Evolutionary conservation across 306 rosid genomes (phyloP).

Genomic region (Arachis hypogaea): DNA sequence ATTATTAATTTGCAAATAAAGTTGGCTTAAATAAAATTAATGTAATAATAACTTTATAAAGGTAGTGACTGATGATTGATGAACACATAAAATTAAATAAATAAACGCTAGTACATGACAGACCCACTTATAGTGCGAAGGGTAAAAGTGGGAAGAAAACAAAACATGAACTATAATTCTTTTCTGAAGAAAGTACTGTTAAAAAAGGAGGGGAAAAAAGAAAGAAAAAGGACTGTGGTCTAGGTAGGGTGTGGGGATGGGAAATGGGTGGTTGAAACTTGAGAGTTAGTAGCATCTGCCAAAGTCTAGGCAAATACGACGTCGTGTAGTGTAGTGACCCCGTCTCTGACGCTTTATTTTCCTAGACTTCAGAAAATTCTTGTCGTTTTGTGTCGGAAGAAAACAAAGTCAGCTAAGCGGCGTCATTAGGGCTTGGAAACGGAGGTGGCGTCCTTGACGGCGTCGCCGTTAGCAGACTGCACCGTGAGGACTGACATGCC

Average conservation of each 20-base stretch:
- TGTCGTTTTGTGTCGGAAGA: background rate
- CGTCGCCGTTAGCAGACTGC: slow-evolving; percentile 62
- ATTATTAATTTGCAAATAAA: background rate
- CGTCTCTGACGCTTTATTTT: slow-evolving; percentile 45
- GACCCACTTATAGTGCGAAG: background rate
- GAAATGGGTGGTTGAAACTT: background rate
- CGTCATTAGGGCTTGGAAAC: slow-evolving; percentile 71
- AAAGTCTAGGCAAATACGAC: slow-evolving; percentile 74
- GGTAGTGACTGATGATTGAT: background rate
- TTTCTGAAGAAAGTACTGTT: background rate
- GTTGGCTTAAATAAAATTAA: background rate
- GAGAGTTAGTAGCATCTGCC: slow-evolving; percentile 41
- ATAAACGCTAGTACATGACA: background rate
- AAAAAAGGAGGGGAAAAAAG: background rate
- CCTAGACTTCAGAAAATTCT: slow-evolving; percentile 50
- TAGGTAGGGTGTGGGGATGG: background rate
- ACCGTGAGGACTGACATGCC: slow-evolving; percentile 81
- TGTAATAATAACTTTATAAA: background rate
- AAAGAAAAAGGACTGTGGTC: background rate
- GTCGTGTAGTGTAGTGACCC: slow-evolving; percentile 53
- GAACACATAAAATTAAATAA: background rate
- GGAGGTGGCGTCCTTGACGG: slow-evolving; percentile 69
- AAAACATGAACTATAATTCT: background rate
- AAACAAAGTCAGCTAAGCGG: slow-evolving; percentile 38
- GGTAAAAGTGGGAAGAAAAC: no score